phyloP scores from a whole-genome alignment of 108 stramenopile genomes.

The Nitzschia putrida region DNA sequence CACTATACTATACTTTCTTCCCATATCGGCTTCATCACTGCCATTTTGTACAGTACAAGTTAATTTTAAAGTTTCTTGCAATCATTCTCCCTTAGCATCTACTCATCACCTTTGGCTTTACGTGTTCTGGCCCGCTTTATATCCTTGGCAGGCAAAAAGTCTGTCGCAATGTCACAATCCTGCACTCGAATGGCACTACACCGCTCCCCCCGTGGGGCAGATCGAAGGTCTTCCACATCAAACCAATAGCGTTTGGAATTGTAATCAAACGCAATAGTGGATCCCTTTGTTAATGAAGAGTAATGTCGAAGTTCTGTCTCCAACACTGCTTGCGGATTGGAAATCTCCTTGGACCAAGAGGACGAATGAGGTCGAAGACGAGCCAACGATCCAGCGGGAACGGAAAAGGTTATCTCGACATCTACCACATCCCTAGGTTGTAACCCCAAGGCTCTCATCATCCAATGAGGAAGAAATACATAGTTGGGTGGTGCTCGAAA shows the following conservation, averaged over 20 bases:
- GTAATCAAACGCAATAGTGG: constrained; percentile 86
- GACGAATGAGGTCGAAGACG: constrained; percentile 78
- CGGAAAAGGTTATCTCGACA: constrained; percentile 53
- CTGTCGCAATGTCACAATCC: constrained; percentile 87
- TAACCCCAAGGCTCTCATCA: constrained; percentile 83
- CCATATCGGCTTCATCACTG: background rate
- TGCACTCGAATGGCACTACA: constrained; percentile 77
- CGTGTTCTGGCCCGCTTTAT: background rate
- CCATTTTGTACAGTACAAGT: background rate
- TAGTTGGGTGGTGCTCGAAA: constrained; percentile 91
- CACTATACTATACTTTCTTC: no score
- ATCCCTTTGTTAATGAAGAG: constrained; percentile 70
- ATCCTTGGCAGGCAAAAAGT: constrained; percentile 82
- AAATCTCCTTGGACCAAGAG: constrained; percentile 65
- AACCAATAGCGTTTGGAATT: constrained; percentile 81
- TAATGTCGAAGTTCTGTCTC: constrained; percentile 92
- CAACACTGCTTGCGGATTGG: constrained; percentile 85
- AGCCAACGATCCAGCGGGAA: constrained; percentile 72
- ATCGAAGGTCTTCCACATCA: constrained; percentile 84
- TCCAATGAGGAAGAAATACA: constrained; percentile 85
- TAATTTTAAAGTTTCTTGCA: background rate
- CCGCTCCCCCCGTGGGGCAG: constrained; percentile 82
- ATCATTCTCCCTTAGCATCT: background rate
- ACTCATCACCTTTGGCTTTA: background rate
- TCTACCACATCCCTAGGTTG: constrained; percentile 83